Base-by-base conservation (phyloP, 345 rosid genomes). In the Brassica juncea region DNA sequence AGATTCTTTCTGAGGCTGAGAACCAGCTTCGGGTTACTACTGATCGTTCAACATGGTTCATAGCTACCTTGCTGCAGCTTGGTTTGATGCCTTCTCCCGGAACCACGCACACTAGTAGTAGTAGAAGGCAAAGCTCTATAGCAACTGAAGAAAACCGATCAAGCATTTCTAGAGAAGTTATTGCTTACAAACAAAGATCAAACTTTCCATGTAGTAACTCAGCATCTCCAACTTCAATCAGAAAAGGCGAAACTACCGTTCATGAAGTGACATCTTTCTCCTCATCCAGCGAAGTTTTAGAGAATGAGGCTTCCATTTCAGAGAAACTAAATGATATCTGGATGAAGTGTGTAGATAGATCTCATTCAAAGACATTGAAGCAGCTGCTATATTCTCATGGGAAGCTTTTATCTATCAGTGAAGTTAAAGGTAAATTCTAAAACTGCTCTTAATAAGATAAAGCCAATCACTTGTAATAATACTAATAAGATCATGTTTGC, bases 11-110 rank as follows among this genome's bases (percentile, higher is more conserved):
- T 0, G 96, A 92, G 75, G 90, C 99, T 12, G 97, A 92, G 90
- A 92, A 90, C 80, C 99, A 91, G 81, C 82, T 95, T 47, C 78
- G 96, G 67, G 88, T 85, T 68, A 88, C 94, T 68, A 95, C 82
- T 66, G 98, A 95, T 73, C 96, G 94, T 61, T 90, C 96, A 28
- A 95, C 98, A 39, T 95, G 99, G 99, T 90, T 95, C 85, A 91
- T 94, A 4, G 97, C 97, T 49, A 89, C 96, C 21, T 85, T 95
- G 42, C 77, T 95, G 54, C 99, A 92, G 89, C 96, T 95, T 74
- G 97, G 99, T 70, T 90, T 92, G 4, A 82, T 88, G 77, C 81
- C 91, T 86, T 92, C 98, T 57, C 89, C 90, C 16, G 93, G 91
- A 66, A 73, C 86, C 58, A 83, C 89, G 54, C 89, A 79, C 76